Percentiles rank a stretch among this genome's conserved stretches.
Conservation (phyloP, 768 basidiomycete species). For the Serendipita sp. region DNA sequence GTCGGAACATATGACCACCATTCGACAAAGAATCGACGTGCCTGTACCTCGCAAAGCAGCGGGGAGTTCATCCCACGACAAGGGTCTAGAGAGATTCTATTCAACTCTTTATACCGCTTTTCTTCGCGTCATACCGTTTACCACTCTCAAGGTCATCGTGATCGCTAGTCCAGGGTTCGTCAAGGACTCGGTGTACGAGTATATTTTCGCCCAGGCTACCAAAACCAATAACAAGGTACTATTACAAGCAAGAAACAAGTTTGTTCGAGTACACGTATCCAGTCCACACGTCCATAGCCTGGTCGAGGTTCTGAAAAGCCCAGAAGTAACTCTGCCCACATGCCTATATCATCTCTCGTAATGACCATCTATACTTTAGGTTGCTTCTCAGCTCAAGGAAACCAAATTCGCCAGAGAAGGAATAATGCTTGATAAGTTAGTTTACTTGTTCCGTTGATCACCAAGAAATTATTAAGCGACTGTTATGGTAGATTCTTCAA, state of each 20-base stretch:
- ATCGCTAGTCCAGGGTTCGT: conserved; percentile 97
- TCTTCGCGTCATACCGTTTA: conserved; percentile 77
- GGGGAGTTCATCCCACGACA: conserved; percentile 74
- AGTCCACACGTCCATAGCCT: conserved; percentile 93
- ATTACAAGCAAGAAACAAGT: conserved; percentile 66
- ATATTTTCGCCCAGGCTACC: conserved; percentile 65
- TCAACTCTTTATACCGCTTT: conserved; percentile 73
- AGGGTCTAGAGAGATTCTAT: conserved; percentile 74
- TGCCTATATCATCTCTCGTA: neutral
- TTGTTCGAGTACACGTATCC: conserved; percentile 76
- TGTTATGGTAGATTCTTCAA: conserved; percentile 67
- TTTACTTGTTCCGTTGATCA: too few species aligned
- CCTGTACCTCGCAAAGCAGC: conserved; percentile 80
- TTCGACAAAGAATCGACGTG: conserved; percentile 77
- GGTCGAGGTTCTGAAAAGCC: conserved; percentile 85
- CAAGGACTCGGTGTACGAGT: conserved; percentile 71
- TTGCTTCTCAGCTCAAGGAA: conserved; percentile 63
- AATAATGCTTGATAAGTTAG: conserved; percentile 70
- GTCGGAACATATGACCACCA: conserved; percentile 92
- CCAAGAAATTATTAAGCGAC: neutral
- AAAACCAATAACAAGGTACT: conserved; percentile 68
- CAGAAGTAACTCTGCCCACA: conserved; percentile 43
- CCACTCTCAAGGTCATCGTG: conserved; percentile 72
- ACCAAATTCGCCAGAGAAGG: conserved; percentile 96
- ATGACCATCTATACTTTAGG: conserved; percentile 24